Conservation (phyloP, 805 yeast genomes). For the Suhomyces tanzawaensis region DNA sequence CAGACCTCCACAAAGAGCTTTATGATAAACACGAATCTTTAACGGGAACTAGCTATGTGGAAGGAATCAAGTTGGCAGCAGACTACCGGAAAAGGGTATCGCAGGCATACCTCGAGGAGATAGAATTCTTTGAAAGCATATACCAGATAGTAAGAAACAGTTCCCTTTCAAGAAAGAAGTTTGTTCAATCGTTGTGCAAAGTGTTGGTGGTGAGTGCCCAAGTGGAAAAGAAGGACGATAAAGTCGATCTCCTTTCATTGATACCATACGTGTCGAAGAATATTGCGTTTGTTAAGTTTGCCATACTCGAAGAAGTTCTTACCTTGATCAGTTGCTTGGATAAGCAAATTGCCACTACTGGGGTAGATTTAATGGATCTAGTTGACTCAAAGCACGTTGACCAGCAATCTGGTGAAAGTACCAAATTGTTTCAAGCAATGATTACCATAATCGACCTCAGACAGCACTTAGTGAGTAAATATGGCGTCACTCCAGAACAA, state of each 20-base stretch:
- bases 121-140: conserved; percentile 36
- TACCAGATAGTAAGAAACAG: conserved; percentile 42
- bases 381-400: conserved; percentile 9
- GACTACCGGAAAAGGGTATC: conserved; percentile 36
- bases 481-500: conserved; percentile 19
- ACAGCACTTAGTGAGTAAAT: conserved; percentile 17
- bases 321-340: conserved; percentile 45
- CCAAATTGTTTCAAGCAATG: conserved; percentile 15
- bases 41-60: conserved; percentile 61
- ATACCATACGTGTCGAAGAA: conserved; percentile 33
- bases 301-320: conserved; percentile 51
- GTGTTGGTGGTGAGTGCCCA: conserved; percentile 4
- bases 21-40: conserved; percentile 69
- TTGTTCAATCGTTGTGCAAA: conserved; percentile 25
- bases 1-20: conserved; percentile 51
- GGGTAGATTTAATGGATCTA: conserved; percentile 31
- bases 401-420: conserved; percentile 10
- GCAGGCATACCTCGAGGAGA: conserved; percentile 21
- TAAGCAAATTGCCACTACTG: conserved; percentile 39
- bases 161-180: conserved; percentile 42
- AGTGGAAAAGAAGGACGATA: conserved; percentile 18
- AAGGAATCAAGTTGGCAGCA: conserved; percentile 59
- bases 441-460: conserved; percentile 18
- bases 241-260: background rate
- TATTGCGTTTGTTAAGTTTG: conserved; percentile 37